phyloP scores from a whole-genome alignment of 208 protist species.

The Trichomonas tenax region DNA sequence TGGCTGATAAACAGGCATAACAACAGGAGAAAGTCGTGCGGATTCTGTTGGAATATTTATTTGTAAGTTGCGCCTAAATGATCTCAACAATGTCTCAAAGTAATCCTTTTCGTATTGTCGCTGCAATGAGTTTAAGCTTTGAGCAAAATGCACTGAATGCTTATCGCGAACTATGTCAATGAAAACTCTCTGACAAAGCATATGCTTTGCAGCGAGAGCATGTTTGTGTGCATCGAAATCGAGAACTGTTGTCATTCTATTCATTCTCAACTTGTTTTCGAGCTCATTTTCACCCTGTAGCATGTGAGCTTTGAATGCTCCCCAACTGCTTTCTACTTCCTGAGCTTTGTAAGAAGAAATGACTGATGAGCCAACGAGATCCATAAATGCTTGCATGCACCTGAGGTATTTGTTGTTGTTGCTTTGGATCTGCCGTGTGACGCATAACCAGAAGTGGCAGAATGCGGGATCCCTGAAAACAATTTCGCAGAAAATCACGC shows the following conservation, averaged over 20 bases:
- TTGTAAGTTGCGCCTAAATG: not conserved
- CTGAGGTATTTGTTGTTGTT: not conserved
- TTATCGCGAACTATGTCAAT: no score
- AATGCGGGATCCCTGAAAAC: not conserved
- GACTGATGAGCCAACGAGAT: not conserved
- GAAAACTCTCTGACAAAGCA: not conserved
- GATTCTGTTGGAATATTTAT: not conserved
- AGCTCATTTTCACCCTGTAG: not conserved
- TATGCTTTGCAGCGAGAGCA: not conserved
- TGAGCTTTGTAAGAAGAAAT: not conserved
- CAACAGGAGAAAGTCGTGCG: not conserved
- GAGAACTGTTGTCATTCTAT: not conserved
- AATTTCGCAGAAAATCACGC: not conserved
- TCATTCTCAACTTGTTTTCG: not conserved
- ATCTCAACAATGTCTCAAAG: not conserved
- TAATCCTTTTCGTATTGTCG: not conserved
- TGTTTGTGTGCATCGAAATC: not conserved
- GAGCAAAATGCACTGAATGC: not conserved
- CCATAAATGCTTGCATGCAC: not conserved
- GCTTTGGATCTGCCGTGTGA: not conserved
- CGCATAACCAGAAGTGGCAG: not conserved
- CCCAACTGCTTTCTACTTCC: not conserved
- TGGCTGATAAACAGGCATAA: not conserved
- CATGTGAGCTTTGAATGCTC: not conserved
- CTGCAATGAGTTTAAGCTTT: not conserved